Conservation (phyloP, 106 monocot genomes). For the Amphibolis antarctica region DNA sequence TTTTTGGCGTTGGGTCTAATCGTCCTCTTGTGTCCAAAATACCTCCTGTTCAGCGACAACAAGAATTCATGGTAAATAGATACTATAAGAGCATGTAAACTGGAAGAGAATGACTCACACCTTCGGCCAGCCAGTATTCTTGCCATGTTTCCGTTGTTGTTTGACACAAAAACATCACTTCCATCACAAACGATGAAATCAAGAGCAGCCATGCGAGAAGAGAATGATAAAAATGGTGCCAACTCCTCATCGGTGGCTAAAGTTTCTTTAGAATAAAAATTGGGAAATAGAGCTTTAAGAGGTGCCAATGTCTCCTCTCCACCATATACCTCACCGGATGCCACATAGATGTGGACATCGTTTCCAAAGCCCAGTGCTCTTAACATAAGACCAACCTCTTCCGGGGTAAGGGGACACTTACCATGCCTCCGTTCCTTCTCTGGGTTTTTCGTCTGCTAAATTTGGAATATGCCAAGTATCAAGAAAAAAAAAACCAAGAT, state of each 20-base stretch:
- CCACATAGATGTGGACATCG: constrained; percentile 72
- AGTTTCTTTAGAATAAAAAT: constrained; percentile 72
- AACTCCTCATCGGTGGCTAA: constrained; percentile 59
- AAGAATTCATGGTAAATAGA: not conserved
- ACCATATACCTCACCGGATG: constrained; percentile 84
- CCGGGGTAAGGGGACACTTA: constrained; percentile 76
- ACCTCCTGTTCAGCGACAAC: constrained; percentile 43
- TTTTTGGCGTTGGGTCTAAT: constrained; percentile 89
- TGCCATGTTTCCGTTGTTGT: constrained; percentile 97
- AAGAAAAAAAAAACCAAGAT: not conserved
- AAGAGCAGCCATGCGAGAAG: constrained; percentile 92
- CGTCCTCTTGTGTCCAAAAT: constrained; percentile 86
- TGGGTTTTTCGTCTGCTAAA: constrained; percentile 53
- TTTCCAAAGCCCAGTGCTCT: constrained; percentile 67
- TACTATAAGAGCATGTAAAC: not conserved
- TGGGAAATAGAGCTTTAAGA: constrained; percentile 81
- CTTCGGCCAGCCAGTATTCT: constrained; percentile 78
- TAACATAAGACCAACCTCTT: constrained; percentile 79
- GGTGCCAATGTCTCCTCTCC: constrained; percentile 72
- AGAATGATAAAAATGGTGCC: constrained; percentile 47
- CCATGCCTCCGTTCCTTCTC: constrained; percentile 75
- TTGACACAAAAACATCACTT: constrained; percentile 84
- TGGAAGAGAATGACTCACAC: constrained; percentile 14
- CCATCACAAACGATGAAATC: constrained; percentile 81
- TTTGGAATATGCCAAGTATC: not conserved